Evolutionary conservation across 306 rosid species (phyloP).

Genomic region (Castanea mollissima): DNA sequence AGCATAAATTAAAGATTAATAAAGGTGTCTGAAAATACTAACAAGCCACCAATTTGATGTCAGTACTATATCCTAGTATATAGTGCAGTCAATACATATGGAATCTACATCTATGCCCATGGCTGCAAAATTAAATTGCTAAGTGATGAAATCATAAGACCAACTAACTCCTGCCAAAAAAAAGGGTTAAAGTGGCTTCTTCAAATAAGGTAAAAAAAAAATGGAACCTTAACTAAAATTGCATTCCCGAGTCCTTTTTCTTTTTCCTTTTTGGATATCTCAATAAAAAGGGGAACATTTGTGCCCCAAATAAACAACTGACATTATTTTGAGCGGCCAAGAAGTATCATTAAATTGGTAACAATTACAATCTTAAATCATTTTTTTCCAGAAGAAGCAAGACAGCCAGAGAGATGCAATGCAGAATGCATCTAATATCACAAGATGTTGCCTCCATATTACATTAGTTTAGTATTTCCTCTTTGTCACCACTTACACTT

Average conservation of each 20-base stretch:
- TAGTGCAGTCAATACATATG: neutral
- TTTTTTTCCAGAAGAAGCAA: neutral
- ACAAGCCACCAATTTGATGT: neutral
- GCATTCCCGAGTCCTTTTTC: neutral
- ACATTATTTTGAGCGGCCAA: neutral
- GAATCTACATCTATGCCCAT: neutral
- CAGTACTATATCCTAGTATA: neutral
- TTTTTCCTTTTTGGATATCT: neutral
- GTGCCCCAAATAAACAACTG: neutral
- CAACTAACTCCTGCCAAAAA: neutral
- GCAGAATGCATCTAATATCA: slow-evolving; percentile 2
- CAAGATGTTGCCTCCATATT: neutral
- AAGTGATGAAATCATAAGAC: neutral
- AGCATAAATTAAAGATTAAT: neutral
- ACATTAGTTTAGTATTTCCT: slow-evolving; percentile 7
- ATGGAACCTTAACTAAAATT: neutral
- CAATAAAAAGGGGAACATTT: neutral
- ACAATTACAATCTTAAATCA: too few species aligned
- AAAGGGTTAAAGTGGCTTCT: neutral
- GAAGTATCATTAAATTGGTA: neutral
- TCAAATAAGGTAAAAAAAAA: neutral
- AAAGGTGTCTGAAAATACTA: slow-evolving; percentile 4
- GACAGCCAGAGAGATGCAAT: neutral
- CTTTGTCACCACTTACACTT: neutral
- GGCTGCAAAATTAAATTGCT: neutral